Conservation (phyloP, 1,139 yeast species). For the Debaryomyces coudertii region DNA sequence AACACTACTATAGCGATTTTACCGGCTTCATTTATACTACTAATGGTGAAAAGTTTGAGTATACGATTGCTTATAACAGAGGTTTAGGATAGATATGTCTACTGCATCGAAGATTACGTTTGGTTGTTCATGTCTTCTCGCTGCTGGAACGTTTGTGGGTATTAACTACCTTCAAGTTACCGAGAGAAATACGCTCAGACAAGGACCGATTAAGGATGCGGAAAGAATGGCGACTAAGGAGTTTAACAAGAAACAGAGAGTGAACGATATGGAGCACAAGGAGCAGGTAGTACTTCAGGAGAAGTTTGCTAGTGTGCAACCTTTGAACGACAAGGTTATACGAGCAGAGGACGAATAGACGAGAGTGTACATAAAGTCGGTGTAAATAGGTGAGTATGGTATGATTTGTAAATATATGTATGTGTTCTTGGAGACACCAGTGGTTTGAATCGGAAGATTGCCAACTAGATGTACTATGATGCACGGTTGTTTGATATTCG, state of each 20-base stretch:
- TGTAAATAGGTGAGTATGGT: slow-evolving; percentile 10
- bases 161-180: slow-evolving; percentile 69
- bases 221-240: slow-evolving; percentile 54
- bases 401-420: slow-evolving; percentile 27
- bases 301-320: slow-evolving; percentile 67
- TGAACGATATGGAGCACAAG: slow-evolving; percentile 74
- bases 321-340: slow-evolving; percentile 49
- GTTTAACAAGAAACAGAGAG: slow-evolving; percentile 42
- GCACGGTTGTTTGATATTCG: slow-evolving; percentile 32
- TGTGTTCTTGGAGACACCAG: slow-evolving; percentile 60
- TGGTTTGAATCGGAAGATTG: slow-evolving; percentile 26
- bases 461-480: slow-evolving; percentile 54
- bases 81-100: slow-evolving; percentile 49
- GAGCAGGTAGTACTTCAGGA: slow-evolving; percentile 69
- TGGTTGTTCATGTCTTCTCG: slow-evolving; percentile 57
- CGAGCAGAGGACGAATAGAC: slow-evolving; percentile 26
- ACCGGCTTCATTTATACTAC: too few relatives aligned
- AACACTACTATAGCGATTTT: slow-evolving; percentile 3
- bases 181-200: slow-evolving; percentile 70
- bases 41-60: background rate
- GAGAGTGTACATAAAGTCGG: background rate
- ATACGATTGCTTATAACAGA: background rate
- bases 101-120: slow-evolving; percentile 72
- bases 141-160: slow-evolving; percentile 62
- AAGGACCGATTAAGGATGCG: slow-evolving; percentile 82